Evolutionary conservation across 352 stramenopile species (phyloP), one percentile per base, ranked within the genome.

Genomic region (Phytophthora melonis): DNA sequence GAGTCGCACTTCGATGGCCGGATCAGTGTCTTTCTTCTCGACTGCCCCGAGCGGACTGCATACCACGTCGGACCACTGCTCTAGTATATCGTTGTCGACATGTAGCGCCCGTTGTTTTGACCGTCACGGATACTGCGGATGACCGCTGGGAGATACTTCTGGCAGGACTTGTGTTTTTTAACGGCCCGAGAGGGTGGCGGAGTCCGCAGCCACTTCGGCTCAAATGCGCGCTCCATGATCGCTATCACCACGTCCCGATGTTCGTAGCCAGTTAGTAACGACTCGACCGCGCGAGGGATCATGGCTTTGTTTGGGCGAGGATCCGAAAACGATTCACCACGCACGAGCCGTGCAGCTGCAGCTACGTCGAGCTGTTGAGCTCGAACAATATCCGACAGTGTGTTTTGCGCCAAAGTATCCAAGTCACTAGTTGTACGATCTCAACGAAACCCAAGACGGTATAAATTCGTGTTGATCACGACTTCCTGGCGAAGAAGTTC

Each of bases 41-140:
- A 49, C 41, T 49, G 41, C 41, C 6, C 41, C 41, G 1, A 49
- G 41, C 5, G 41, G 41, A 19, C 41, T 49, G 41, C 41, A 49
- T 5, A 49, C 41, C 41, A 49, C 41, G 16, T 49, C 16, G 14
- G 41, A n/a, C 41, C 41, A 49, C 41, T 21, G 41, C 41, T 49
- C 13, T 5, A 49, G 16, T 49, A 49, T 8, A n/a, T 13, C 41
- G 41, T 49, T 5, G 41, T 49, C 41, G 41, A 49, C 41, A 49
- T 49, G 41, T 49, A 49, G 41, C 41, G 41, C 6, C 41, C 41
- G 41, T 49, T 49, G 41, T 49, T 49, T 49, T 49, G 41, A 49
- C 41, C 41, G 41, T 49, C 41, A 8, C 41, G 41, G 16, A 49
- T 8, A 8, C 41, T 49, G 4, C 14, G 41, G 16, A 49, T n/a